Evolutionary conservation across 2,329 filamentous ascomycete species (phyloP), one percentile per base, ranked within the genome.

Genomic region (Monilinia fructigena): DNA sequence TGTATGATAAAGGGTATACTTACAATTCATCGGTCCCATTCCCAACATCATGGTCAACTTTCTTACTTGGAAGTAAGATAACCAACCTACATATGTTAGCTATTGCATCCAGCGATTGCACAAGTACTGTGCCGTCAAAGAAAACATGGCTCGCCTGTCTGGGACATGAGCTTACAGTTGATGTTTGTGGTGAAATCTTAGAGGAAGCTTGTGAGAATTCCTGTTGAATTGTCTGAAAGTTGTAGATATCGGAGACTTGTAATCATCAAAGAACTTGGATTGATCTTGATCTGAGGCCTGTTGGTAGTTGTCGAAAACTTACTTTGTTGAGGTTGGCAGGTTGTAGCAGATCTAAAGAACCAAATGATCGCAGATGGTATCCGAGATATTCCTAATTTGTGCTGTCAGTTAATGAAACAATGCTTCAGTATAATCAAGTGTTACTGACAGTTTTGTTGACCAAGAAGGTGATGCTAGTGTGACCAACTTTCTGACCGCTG

Each of bases 21-120:
- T 59, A 65, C 63, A 65, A 18, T 23, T 50, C 63, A 65, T 59
- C 5, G 54, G 54, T 7, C 63, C 63, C 18, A 65, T 35, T n/a
- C 63, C 63, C 31, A 65, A 52, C 63, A 65, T 65, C 54, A 42
- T 60, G 63, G 16, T 8, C 40, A 16, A 26, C 14, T 50, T 20
- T 20, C 23, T 52, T 8, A 38, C 18, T 16, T 31, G 2, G 14
- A n/a, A 52, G 12, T 16, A 28, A 52, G n/a, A 23, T 61, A 5
- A n/a, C 35, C 7, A 26, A 38, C 47, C 58, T 50, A 28, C n/a
- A 50, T 38, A 16, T 61, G n/a, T 61, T 40, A 61, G 58, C 14
- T 26, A 8, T 61, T 10, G 10, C 18, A n/a, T 26, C 12, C 31
- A 38, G 28, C 23, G 45, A 61, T 10, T 20, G 18, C n/a, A 26